These are phyloP conservation scores for Trichoderma koningii DNA, from an alignment of 2,329 filamentous ascomycete species.

Conservation along the genomic window DNA sequence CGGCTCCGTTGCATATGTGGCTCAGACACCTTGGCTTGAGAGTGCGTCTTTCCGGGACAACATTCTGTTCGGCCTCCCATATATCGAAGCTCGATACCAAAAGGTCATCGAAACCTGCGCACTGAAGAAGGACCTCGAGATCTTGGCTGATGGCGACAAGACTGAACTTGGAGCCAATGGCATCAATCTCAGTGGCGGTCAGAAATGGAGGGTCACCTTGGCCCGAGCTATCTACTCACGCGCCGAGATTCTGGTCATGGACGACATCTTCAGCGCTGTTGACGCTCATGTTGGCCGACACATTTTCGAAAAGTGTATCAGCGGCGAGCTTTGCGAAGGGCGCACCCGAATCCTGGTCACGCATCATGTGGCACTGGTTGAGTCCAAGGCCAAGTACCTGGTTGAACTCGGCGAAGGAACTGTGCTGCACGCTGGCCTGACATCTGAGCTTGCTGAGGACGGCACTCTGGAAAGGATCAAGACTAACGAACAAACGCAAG, in stretches of 20 bases:
- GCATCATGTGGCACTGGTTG: slow-evolving; percentile 73
- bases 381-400: slow-evolving; percentile 71
- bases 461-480: slow-evolving; percentile 60
- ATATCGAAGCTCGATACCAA: slow-evolving; percentile 67
- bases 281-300: slow-evolving; percentile 80
- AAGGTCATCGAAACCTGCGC: slow-evolving; percentile 73
- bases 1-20: slow-evolving; percentile 70
- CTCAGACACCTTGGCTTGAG: slow-evolving; percentile 83
- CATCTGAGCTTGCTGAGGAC: slow-evolving; percentile 63
- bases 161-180: slow-evolving; percentile 85
- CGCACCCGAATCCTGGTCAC: slow-evolving; percentile 79
- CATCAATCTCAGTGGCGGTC: slow-evolving; percentile 80
- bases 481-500: slow-evolving; percentile 53
- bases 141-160: slow-evolving; percentile 73
- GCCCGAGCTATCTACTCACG: slow-evolving; percentile 79
- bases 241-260: slow-evolving; percentile 73
- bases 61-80: slow-evolving; percentile 74
- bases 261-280: slow-evolving; percentile 82
- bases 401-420: slow-evolving; percentile 71
- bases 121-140: slow-evolving; percentile 72
- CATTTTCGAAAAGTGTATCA: slow-evolving; percentile 75
- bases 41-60: slow-evolving; percentile 79
- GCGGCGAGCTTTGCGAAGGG: slow-evolving; percentile 67
- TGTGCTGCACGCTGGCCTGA: slow-evolving; percentile 63
- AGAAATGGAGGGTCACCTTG: slow-evolving; percentile 80